Evolutionary conservation across 352 stramenopile genomes (phyloP).

Genomic region (Globisporangium barbulae): DNA sequence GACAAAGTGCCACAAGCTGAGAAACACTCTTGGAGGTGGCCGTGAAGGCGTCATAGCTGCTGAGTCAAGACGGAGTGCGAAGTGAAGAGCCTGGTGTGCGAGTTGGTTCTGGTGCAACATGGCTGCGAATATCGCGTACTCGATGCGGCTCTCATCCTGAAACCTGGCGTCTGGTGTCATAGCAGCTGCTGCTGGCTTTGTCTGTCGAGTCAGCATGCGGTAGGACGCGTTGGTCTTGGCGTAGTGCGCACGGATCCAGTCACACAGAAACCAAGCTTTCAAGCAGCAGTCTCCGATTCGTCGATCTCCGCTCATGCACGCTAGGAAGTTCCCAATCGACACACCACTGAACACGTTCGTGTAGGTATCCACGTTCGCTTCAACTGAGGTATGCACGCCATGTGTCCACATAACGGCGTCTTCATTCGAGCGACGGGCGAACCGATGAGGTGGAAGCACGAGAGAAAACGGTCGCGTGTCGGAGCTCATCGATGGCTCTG

Average conservation of each 20-base stretch:
- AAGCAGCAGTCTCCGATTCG: not conserved
- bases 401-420: not conserved
- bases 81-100: constrained; percentile 29
- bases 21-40: constrained; percentile 26
- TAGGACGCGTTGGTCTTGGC: constrained; percentile 53
- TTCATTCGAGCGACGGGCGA: not conserved
- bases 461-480: constrained; percentile 31
- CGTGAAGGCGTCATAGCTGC: not conserved
- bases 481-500: not conserved
- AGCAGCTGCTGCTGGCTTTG: constrained; percentile 19
- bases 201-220: constrained; percentile 58
- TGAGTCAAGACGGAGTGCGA: constrained; percentile 12
- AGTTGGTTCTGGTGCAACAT: constrained; percentile 55
- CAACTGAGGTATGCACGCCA: not conserved
- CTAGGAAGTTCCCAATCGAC: constrained; percentile 22
- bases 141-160: constrained; percentile 28
- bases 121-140: constrained; percentile 49
- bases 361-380: constrained; percentile 18
- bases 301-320: not conserved
- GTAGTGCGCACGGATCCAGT: constrained; percentile 54
- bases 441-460: constrained; percentile 25
- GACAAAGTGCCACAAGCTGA: constrained; percentile 44
- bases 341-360: constrained; percentile 22
- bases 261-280: constrained; percentile 30
- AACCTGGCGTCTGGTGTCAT: not conserved